These are phyloP conservation scores for Brettanomyces custersianus DNA, from an alignment of 805 yeast species.

Conservation along the genomic window DNA sequence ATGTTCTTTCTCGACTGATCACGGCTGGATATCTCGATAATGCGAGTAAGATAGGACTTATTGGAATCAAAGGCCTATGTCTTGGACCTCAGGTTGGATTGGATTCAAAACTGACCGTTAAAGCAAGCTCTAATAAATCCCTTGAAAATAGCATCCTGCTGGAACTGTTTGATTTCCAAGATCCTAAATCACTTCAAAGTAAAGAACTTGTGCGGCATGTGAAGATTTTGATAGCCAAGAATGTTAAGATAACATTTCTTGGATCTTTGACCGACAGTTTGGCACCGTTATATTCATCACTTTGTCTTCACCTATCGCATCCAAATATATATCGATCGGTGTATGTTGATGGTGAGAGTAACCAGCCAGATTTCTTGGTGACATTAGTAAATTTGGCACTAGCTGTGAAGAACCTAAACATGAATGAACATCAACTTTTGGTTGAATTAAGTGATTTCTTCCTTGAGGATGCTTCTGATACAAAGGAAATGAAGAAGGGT, in stretches of 20 bases:
- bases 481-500: background rate
- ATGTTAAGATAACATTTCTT: conserved; percentile 70
- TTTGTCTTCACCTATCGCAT: conserved; percentile 69
- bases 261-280: conserved; percentile 88
- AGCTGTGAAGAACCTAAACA: conserved; percentile 19
- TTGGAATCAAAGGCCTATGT: conserved; percentile 89
- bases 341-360: conserved; percentile 46
- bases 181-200: conserved; percentile 63
- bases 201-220: conserved; percentile 59
- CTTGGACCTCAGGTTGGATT: conserved; percentile 86
- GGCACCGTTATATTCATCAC: conserved; percentile 85
- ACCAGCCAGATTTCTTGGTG: conserved; percentile 33
- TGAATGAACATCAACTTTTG: conserved; percentile 23
- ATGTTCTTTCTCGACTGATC: conserved; percentile 37
- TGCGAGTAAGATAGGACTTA: conserved; percentile 51
- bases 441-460: conserved; percentile 62
- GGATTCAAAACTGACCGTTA: conserved; percentile 72
- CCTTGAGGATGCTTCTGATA: conserved; percentile 59
- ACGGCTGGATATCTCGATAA: conserved; percentile 52
- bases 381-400: conserved; percentile 21
- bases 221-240: conserved; percentile 53
- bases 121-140: conserved; percentile 59
- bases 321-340: conserved; percentile 84
- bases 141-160: conserved; percentile 78
- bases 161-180: conserved; percentile 85